Conservation (phyloP, 2,329 filamentous ascomycete genomes). For the Aureobasidium sp. region DNA sequence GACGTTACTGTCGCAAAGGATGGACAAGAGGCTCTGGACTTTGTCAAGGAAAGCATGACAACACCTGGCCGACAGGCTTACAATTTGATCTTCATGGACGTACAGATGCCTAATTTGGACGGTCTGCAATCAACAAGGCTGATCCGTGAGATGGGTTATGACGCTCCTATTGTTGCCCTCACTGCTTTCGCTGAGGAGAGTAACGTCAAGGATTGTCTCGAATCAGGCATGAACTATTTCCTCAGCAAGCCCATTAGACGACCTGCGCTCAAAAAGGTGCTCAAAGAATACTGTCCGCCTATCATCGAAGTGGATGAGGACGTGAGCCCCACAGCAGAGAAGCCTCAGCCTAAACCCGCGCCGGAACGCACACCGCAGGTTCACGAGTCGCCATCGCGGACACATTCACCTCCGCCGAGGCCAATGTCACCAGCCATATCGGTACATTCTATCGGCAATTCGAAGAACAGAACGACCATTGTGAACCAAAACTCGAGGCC, state of each 20-base stretch:
- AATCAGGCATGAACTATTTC: constrained; percentile 90
- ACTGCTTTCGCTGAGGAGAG: constrained; percentile 88
- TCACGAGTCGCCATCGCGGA: not conserved
- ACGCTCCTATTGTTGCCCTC: constrained; percentile 79
- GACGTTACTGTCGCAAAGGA: constrained; percentile 71
- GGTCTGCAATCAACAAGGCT: constrained; percentile 78
- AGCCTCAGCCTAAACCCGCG: not conserved
- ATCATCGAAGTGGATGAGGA: constrained; percentile 62
- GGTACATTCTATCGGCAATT: not conserved
- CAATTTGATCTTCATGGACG: constrained; percentile 92
- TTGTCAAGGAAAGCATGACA: constrained; percentile 72
- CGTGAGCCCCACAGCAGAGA: constrained; percentile 12
- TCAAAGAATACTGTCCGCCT: constrained; percentile 73
- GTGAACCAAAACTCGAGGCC: constrained; percentile 13
- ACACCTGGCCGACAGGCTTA: constrained; percentile 39
- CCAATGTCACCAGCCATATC: constrained; percentile 9
- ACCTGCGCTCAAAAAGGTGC: constrained; percentile 77
- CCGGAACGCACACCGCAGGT: not conserved
- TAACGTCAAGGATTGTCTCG: constrained; percentile 59
- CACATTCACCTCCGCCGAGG: not conserved
- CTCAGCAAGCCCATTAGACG: constrained; percentile 66
- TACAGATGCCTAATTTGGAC: constrained; percentile 87
- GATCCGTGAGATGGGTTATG: constrained; percentile 81
- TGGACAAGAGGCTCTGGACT: constrained; percentile 73
- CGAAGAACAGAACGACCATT: constrained; percentile 1